Evolutionary conservation across 2,329 filamentous ascomycete genomes (phyloP), one percentile per base, ranked within the genome.

Genomic region (Echinosphaeria canescens): DNA sequence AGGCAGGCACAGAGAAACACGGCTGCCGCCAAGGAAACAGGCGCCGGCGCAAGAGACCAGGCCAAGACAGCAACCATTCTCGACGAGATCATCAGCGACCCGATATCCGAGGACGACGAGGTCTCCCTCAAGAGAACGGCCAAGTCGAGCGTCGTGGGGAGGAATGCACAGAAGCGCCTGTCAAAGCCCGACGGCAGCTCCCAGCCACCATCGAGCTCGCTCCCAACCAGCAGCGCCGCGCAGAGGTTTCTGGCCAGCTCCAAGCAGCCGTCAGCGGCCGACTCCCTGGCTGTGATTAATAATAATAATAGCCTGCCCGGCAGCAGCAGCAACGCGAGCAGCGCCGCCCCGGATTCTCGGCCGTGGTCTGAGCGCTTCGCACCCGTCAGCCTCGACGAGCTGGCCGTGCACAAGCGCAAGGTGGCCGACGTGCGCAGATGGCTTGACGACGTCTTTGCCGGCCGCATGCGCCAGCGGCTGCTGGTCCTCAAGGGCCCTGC

Each of bases 331-430:
- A 11, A 27, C 40, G 17, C 17, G 17, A 6, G 7, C 6, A 36
- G 38, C 6, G 34, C 35, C 4, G 51, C 56, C 26, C 56, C 65
- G 19, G 73, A 81, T 35, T 49, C 57, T 26, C 63, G 75, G 27
- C 82, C 85, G 3, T 95, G 85, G 85, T 76, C 76, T 11, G 84
- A 93, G 37, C 68, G 72, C 36, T 95, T 81, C 46, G 72, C 66
- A 3, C 85, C 85, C 0, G 40, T 46, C 3, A 75, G 64, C 36
- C 46, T 93, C 10, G 71, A 82, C 11, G 85, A 95, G 49, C 55
- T 98, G 24, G 85, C 76, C 0, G 85, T 98, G 12, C 84, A 98
- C 47, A 93, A 90, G 54, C 88, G 68, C 39, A 98, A 98, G 47
- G 78, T 95, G 5, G 52, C 67, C 3, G 84, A 95, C 49, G 84